phyloP scores from a whole-genome alignment of 345 rosid species.

The Hypericum androsaemum region DNA sequence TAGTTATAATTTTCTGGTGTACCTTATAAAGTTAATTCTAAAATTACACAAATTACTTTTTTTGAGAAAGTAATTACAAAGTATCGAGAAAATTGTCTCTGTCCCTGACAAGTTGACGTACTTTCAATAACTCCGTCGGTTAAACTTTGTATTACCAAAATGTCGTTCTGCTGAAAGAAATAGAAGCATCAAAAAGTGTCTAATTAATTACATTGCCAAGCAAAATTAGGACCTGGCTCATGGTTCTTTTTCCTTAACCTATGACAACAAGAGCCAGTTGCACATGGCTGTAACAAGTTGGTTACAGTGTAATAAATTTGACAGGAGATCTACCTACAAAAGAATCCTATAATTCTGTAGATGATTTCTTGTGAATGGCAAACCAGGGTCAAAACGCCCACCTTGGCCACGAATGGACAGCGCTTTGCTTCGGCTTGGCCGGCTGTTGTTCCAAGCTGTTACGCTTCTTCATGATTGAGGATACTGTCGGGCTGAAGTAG shows the following conservation, averaged over 20 bases:
- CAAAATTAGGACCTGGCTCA: slow-evolving; percentile 10
- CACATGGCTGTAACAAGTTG: slow-evolving; percentile 33
- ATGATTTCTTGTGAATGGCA: slow-evolving; percentile 8
- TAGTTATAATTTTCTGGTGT: too few species aligned
- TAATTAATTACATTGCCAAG: neutral
- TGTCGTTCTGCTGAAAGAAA: too few species aligned
- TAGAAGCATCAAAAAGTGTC: too few species aligned
- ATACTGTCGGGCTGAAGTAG: slow-evolving; percentile 80
- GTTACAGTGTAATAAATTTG: slow-evolving; percentile 17
- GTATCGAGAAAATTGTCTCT: too few species aligned
- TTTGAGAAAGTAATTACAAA: too few species aligned
- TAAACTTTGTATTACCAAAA: too few species aligned
- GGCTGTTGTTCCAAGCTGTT: slow-evolving; percentile 49
- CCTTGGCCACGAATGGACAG: slow-evolving; percentile 61
- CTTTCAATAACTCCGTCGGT: too few species aligned
- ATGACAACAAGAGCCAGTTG: slow-evolving; percentile 18
- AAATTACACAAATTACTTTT: too few species aligned
- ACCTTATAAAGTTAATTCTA: too few species aligned
- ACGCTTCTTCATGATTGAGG: slow-evolving; percentile 85
- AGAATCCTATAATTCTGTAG: slow-evolving; percentile 15
- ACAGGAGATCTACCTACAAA: slow-evolving; percentile 7
- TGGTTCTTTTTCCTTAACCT: slow-evolving; percentile 24
- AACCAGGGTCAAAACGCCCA: slow-evolving; percentile 56
- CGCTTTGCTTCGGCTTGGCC: slow-evolving; percentile 30
- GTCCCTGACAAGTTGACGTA: too few species aligned